Base-by-base conservation (phyloP, 805 yeast species). In the Candida peoriensis region DNA sequence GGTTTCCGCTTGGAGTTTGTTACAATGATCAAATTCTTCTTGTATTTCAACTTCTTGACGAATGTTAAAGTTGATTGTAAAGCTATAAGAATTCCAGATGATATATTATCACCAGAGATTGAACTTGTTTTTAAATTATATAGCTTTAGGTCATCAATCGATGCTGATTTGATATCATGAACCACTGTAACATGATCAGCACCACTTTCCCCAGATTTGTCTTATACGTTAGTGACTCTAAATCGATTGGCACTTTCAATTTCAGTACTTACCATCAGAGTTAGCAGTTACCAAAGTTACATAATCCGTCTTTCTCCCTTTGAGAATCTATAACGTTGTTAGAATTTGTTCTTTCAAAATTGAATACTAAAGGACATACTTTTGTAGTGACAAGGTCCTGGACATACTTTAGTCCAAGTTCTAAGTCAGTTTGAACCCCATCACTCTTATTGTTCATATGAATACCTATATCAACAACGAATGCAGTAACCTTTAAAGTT, bases 391-490 rank as follows among this genome's bases (percentile, higher is more conserved):
- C 54, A n/a, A 60, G 44, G 30, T 66, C 66, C 27, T 60, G 57
- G 13, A 74, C 59, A 39, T 70, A 74, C 16, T 55, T 51, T 38
- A 69, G 42, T 6, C 67, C 64, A n/a, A 50, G 43, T 5, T 57
- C 62, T 10, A 68, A 44, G 40, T 63, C 61, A 25, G 57, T 59
- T 42, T 52, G 14, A 37, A 55, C 42, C 47, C 63, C 35, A 16
- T 55, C 55, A 44, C 43, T 32, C 30, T 39, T 32, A 14, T 48
- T 34, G 33, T 57, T 57, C 74, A 70, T 58, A 13, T 60, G 46
- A 24, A 63, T 60, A 9, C 73, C 65, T 11, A 68, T 56, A 49
- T 78, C 85, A 12, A 74, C 63, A 8, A 76, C 60, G 43, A 70
- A 74, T 6, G 38, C 15, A 10, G 28, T 25, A 3, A 19, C 16